Conservation (phyloP, 1,284 basidiomycete species). For the Coniferiporia weirii region DNA sequence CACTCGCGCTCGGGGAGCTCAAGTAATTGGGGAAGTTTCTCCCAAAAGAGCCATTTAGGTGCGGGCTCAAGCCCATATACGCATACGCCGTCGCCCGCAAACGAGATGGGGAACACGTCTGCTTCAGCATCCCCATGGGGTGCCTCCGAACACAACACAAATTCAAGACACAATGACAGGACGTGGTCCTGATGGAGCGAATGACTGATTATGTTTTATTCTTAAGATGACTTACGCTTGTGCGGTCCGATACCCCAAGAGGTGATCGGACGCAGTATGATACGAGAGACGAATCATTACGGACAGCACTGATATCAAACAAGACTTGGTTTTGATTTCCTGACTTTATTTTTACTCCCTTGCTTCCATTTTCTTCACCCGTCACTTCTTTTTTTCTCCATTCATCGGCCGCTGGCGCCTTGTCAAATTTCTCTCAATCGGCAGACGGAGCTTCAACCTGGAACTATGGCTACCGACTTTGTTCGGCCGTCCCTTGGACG, state of each 20-base stretch:
- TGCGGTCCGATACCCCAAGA: background rate
- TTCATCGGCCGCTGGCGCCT: background rate
- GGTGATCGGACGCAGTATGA: background rate
- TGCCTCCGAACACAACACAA: conserved; percentile 46
- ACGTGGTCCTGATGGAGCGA: conserved; percentile 16
- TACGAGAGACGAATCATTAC: conserved; percentile 10
- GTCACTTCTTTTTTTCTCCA: background rate
- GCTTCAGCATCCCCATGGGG: conserved; percentile 50
- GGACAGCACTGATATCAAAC: conserved; percentile 13
- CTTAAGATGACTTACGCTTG: conserved; percentile 14
- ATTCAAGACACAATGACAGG: conserved; percentile 15
- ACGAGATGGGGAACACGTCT: conserved; percentile 41
- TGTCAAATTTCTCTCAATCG: background rate
- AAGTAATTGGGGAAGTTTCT: conserved; percentile 66
- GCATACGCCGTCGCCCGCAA: conserved; percentile 49
- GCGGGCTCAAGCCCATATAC: conserved; percentile 43
- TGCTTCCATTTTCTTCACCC: conserved; percentile 8
- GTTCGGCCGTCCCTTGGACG: background rate
- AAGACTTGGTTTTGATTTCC: conserved; percentile 20
- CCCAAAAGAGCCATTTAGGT: conserved; percentile 48
- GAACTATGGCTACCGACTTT: background rate
- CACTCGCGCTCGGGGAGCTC: conserved; percentile 72
- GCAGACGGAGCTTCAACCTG: background rate
- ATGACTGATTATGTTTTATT: conserved; percentile 12
- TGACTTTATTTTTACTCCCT: conserved; percentile 25